phyloP scores from a whole-genome alignment of 2,329 filamentous ascomycete genomes.

The Colletotrichum liriopes region DNA sequence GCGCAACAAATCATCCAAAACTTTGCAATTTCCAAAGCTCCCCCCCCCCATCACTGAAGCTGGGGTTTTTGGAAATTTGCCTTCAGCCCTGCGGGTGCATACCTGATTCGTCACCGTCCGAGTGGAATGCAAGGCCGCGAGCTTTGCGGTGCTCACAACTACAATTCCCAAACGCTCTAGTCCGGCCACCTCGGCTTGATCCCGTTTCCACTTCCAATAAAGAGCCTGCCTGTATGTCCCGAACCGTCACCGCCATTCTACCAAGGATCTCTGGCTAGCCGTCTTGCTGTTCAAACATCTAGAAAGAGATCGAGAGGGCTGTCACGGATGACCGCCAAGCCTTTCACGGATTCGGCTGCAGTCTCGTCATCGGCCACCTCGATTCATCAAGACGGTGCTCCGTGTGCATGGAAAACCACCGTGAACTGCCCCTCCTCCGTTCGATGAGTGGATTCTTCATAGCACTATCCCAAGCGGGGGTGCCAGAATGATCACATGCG shows the following conservation, averaged over 20 bases:
- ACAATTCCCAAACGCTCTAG: neutral
- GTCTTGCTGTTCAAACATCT: neutral
- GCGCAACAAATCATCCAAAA: neutral
- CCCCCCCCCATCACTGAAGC: no score
- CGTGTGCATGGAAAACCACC: neutral
- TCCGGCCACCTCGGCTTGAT: neutral
- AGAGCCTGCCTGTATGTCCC: neutral
- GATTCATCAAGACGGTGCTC: neutral
- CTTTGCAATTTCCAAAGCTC: slow-evolving; percentile 5
- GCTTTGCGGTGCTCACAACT: neutral
- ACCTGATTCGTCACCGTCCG: neutral
- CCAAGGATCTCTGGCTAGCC: neutral
- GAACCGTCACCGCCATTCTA: neutral
- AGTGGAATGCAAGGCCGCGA: neutral
- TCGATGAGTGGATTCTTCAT: slow-evolving; percentile 13
- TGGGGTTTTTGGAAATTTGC: neutral
- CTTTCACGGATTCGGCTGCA: neutral
- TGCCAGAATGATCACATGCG: slow-evolving; percentile 26
- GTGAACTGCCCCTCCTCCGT: neutral
- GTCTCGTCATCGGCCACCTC: neutral
- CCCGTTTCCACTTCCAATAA: neutral
- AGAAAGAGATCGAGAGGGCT: neutral
- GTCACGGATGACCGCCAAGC: neutral
- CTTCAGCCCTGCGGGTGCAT: neutral
- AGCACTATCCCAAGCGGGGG: neutral